A percentile compares a stretch with the other conserved stretches of the same genome.
Evolutionary conservation across 257 asterid species (phyloP).

Genomic region (Plantago ovata): DNA sequence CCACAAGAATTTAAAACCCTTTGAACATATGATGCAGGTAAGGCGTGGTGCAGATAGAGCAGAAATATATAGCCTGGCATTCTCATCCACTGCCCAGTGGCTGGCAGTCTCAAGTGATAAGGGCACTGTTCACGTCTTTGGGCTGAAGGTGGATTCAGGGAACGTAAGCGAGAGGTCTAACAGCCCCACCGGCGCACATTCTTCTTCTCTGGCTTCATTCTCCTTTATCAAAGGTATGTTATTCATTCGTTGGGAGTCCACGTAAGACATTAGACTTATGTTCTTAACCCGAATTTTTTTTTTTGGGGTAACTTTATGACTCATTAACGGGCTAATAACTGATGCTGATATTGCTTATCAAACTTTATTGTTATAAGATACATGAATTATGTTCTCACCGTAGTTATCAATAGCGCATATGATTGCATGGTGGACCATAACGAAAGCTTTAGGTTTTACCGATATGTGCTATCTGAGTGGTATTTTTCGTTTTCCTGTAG

Average conservation of each 20-base stretch:
- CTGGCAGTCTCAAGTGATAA: conserved; percentile 95
- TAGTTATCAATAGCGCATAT: no score
- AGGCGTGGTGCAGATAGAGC: conserved; percentile 98
- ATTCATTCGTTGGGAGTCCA: background rate
- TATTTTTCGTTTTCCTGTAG: no score
- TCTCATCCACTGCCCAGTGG: conserved; percentile 85
- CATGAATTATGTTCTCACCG: no score
- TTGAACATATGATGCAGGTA: conserved; percentile 49
- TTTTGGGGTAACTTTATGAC: no score
- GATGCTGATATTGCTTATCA: no score
- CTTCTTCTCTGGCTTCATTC: conserved; percentile 47
- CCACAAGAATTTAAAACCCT: background rate
- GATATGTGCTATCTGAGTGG: no score
- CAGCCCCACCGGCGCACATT: conserved; percentile 39
- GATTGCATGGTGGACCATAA: no score
- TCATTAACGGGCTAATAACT: no score
- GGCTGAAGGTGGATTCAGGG: conserved; percentile 66
- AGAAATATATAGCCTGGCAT: conserved; percentile 79
- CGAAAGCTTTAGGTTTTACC: no score
- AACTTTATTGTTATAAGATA: no score
- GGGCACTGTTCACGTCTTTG: conserved; percentile 88
- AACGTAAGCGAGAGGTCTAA: conserved; percentile 43
- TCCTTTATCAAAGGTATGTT: conserved; percentile 81
- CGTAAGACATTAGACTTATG: no score
- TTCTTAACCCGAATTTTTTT: no score